These are phyloP conservation scores for Lotus japonicus DNA, from an alignment of 306 rosid genomes.

Conservation along the genomic window DNA sequence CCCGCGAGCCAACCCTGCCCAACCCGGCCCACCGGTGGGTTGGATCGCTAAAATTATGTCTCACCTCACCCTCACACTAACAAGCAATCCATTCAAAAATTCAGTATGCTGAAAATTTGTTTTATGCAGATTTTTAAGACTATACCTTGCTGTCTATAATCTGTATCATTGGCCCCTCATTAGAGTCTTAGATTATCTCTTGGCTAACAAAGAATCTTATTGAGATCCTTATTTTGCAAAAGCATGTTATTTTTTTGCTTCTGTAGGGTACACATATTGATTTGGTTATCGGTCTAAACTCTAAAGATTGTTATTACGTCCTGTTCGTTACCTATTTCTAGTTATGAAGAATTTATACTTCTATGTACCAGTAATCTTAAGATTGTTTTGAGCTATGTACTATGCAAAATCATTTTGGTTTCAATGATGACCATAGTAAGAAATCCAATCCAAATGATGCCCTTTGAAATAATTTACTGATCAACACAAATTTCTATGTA, in stretches of 20 bases:
- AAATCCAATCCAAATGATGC: background rate
- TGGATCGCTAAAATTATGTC: too few species aligned
- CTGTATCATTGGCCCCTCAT: background rate
- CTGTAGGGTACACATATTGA: background rate
- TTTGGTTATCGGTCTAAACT: background rate
- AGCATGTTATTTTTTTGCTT: background rate
- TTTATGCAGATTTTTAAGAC: background rate
- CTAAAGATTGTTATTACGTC: background rate
- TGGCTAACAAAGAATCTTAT: background rate
- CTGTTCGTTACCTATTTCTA: background rate
- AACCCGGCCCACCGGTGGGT: too few species aligned
- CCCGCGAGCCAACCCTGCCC: too few species aligned
- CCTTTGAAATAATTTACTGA: background rate
- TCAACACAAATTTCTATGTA: background rate
- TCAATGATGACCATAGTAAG: conserved; percentile 1
- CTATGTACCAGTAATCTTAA: background rate
- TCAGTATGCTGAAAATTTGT: background rate
- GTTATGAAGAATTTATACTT: background rate
- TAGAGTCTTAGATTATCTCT: background rate
- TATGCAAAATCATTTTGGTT: background rate
- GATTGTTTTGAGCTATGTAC: background rate
- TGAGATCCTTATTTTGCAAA: background rate
- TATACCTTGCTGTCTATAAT: background rate
- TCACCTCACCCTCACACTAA: too few species aligned
- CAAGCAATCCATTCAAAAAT: too few species aligned